Evolutionary conservation across 345 rosid species (phyloP).

Genomic region (sweet orange (Citrus sinensis)): DVS_A1.0 CM039169.1:31870501-31871000

Average conservation of each 20-base stretch:
- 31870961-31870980: neutral
- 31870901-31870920: slow-evolving; percentile 75
- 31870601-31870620: neutral
- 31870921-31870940: slow-evolving; percentile 97
- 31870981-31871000: neutral
- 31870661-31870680: neutral
- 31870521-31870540: neutral
- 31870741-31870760: neutral
- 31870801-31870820: neutral
- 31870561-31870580: neutral
- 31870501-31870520: neutral
- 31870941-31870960: slow-evolving; percentile 20
- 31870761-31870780: neutral
- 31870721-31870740: neutral
- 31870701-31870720: neutral
- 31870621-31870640: neutral
- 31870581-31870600: neutral
- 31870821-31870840: slow-evolving; percentile 50
- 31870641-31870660: neutral
- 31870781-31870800: neutral
- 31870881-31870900: slow-evolving; percentile 93
- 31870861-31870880: slow-evolving; percentile 53
- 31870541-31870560: neutral
- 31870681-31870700: neutral
- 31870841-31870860: slow-evolving; percentile 68